Conservation (phyloP, 306 rosid species). For the Albizia julibrissin region DNA sequence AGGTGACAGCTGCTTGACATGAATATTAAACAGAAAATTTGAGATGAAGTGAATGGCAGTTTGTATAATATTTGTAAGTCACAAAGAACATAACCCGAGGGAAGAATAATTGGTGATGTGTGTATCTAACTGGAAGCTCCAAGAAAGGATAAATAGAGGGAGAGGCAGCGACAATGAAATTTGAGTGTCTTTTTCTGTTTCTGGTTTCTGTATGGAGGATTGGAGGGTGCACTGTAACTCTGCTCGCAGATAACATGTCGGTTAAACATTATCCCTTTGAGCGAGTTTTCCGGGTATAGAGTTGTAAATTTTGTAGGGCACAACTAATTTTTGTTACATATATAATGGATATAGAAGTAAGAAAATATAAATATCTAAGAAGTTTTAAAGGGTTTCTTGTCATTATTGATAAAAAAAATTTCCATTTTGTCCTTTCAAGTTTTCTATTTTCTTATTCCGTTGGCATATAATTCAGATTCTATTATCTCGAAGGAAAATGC, state of each 20-base stretch:
- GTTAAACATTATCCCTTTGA: neutral
- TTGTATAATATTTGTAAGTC: neutral
- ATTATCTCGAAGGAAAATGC: too few species aligned
- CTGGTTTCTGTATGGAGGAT: neutral
- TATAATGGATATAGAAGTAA: neutral
- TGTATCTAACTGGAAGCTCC: conserved; percentile 16
- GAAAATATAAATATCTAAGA: neutral
- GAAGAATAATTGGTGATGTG: neutral
- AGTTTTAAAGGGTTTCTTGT: neutral
- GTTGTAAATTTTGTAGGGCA: neutral
- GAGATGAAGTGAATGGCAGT: neutral
- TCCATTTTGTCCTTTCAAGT: neutral
- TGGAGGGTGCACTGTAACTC: neutral
- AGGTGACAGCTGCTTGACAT: conserved; percentile 32
- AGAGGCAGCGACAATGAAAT: neutral
- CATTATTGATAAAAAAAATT: neutral
- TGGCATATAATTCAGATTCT: too few species aligned
- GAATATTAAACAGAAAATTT: neutral
- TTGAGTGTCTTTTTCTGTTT: neutral
- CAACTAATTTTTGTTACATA: neutral
- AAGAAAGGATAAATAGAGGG: neutral
- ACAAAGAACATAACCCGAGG: neutral
- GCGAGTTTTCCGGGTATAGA: too few species aligned
- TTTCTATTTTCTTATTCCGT: neutral
- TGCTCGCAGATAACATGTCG: neutral